These are phyloP conservation scores for Kalaharituber pfeilii DNA, from an alignment of 2,329 filamentous ascomycete genomes.

Conservation along the genomic window DNA sequence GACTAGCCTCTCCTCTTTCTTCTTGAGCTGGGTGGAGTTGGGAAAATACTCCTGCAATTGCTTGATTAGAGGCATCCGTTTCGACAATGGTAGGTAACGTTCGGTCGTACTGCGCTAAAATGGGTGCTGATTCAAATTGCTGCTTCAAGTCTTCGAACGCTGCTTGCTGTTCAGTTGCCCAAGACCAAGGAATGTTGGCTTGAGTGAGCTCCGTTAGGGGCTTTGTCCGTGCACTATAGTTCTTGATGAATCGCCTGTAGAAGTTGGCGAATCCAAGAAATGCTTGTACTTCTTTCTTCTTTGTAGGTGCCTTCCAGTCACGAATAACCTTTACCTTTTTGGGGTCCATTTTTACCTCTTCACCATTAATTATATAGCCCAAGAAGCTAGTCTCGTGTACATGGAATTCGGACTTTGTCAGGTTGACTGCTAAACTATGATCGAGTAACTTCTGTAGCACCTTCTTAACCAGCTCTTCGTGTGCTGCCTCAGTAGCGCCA, in stretches of 20 bases:
- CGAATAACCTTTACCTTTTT: slow-evolving; percentile 2
- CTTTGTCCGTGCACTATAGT: no score
- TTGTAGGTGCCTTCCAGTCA: no score
- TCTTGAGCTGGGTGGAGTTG: neutral
- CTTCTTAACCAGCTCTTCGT: neutral
- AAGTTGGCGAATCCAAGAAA: no score
- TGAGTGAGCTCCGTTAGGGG: no score
- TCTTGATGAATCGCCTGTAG: no score
- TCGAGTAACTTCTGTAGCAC: neutral
- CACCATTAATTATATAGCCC: neutral
- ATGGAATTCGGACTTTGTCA: slow-evolving; percentile 3
- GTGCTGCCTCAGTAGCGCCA: neutral
- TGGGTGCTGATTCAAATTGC: neutral
- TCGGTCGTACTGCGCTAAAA: neutral
- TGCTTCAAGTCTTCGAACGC: no score
- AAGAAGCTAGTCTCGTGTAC: slow-evolving; percentile 3
- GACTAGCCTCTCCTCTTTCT: neutral
- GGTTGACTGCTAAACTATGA: neutral
- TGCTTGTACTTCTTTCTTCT: no score
- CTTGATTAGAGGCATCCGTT: neutral
- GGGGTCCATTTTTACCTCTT: slow-evolving; percentile 4
- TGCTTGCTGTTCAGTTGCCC: no score
- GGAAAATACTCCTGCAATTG: neutral
- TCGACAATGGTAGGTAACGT: neutral
- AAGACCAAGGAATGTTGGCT: no score